A percentile compares a stretch with the other conserved stretches of the same genome.
phyloP scores from a whole-genome alignment of 2,329 filamentous ascomycete species.

The Juglanconis sp. region DNA sequence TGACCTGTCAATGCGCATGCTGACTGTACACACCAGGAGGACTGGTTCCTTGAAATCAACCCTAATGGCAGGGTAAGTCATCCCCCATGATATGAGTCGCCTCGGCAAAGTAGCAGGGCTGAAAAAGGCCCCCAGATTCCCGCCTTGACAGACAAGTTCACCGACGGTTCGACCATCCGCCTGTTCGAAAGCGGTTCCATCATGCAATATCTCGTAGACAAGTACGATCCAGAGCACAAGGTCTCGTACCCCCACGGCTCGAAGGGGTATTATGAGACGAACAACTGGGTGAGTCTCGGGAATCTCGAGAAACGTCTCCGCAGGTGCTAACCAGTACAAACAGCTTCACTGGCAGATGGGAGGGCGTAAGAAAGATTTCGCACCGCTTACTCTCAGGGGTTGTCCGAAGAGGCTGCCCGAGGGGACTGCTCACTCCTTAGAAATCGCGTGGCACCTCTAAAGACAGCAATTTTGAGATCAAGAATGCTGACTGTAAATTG shows the following conservation, averaged over 20 bases:
- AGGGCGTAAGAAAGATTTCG: constrained; percentile 37
- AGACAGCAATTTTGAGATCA: not conserved
- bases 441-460: not conserved
- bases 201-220: constrained; percentile 73
- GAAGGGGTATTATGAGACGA: constrained; percentile 72
- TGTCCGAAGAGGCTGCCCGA: not conserved
- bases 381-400: not conserved
- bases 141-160: constrained; percentile 73
- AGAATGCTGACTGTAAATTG: not conserved
- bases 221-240: constrained; percentile 75
- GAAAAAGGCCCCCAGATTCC: constrained; percentile 58
- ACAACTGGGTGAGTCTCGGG: constrained; percentile 60
- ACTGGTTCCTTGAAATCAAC: constrained; percentile 68
- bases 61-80: constrained; percentile 51
- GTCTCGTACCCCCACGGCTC: constrained; percentile 71
- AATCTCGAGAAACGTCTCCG: too few species aligned
- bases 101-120: not conserved
- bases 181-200: constrained; percentile 80
- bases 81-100: not conserved
- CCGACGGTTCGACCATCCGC: constrained; percentile 66
- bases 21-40: constrained; percentile 30
- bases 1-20: not conserved
- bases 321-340: not conserved
- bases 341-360: constrained; percentile 73
- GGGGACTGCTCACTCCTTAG: not conserved